phyloP scores from a whole-genome alignment of 2,329 filamentous ascomycete genomes.

The Purpureocillium takamizusanense region DNA sequence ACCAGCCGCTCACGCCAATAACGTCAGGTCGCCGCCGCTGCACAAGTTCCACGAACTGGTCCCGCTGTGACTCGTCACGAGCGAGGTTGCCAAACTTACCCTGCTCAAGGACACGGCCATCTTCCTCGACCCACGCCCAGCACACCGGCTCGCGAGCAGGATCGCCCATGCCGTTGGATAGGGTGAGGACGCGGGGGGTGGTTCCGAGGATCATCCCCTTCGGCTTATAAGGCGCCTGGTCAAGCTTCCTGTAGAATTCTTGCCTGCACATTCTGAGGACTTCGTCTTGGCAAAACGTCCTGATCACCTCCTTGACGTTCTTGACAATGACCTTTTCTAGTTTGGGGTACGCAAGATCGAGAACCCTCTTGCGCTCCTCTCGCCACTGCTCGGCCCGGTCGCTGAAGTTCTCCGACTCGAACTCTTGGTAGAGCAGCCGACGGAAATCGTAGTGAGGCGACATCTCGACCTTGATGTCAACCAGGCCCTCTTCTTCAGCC shows the following conservation, averaged over 20 bases:
- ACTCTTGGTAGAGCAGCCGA: constrained; percentile 68
- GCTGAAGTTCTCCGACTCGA: constrained; percentile 91
- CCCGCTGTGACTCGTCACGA: constrained; percentile 56
- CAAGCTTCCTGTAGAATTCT: constrained; percentile 79
- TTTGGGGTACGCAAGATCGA: constrained; percentile 73
- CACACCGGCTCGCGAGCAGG: constrained; percentile 67
- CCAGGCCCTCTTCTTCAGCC: constrained; percentile 85
- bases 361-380: constrained; percentile 70
- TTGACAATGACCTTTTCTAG: constrained; percentile 78
- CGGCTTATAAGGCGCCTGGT: constrained; percentile 93
- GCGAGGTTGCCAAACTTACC: constrained; percentile 78
- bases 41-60: constrained; percentile 70
- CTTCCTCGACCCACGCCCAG: constrained; percentile 91
- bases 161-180: constrained; percentile 79
- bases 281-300: constrained; percentile 88
- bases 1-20: constrained; percentile 80
- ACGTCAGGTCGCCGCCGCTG: constrained; percentile 79
- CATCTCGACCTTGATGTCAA: constrained; percentile 76
- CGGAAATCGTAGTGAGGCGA: constrained; percentile 69
- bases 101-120: constrained; percentile 80
- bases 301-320: constrained; percentile 88
- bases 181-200: constrained; percentile 72
- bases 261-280: constrained; percentile 83
- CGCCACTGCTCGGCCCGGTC: constrained; percentile 96
- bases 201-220: constrained; percentile 88